A percentile compares a stretch with the other conserved stretches of the same genome.
These are phyloP conservation scores for Mortierella sp. DNA, from an alignment of 371 early-diverging fungal genomes.

Conservation along the genomic window DNA sequence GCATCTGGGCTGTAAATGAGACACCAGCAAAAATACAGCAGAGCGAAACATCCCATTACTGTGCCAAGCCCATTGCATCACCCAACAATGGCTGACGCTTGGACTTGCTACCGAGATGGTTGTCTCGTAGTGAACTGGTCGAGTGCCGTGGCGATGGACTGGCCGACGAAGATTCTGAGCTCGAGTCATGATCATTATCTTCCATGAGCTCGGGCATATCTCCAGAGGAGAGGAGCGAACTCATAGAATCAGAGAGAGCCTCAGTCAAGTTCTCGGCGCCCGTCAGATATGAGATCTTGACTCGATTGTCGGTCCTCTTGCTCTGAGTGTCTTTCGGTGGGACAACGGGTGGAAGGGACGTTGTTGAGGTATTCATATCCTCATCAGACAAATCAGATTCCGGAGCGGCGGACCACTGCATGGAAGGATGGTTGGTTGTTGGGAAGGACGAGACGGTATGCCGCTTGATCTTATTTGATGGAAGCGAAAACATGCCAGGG, in stretches of 20 bases:
- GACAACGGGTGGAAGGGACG: slow-evolving; percentile 5
- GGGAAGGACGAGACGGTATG: slow-evolving; percentile 27
- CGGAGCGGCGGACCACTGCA: slow-evolving; percentile 1
- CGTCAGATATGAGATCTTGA: slow-evolving; percentile 28
- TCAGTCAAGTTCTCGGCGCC: slow-evolving; percentile 27
- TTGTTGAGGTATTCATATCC: neutral
- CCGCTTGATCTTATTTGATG: slow-evolving; percentile 44
- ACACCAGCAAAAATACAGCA: neutral
- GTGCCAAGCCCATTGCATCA: neutral
- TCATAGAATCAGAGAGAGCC: slow-evolving; percentile 42
- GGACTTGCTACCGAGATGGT: neutral
- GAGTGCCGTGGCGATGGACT: slow-evolving; percentile 40
- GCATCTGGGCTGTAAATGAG: neutral
- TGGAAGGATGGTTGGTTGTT: neutral
- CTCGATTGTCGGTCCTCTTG: slow-evolving; percentile 12
- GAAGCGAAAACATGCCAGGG: slow-evolving; percentile 43
- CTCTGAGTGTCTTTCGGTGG: slow-evolving; percentile 29
- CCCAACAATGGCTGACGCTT: slow-evolving; percentile 1
- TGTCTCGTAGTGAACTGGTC: slow-evolving; percentile 22
- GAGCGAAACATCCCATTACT: too few species aligned
- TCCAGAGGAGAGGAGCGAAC: slow-evolving; percentile 28
- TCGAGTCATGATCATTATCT: slow-evolving; percentile 29
- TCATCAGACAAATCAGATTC: slow-evolving; percentile 2
- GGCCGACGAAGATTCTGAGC: slow-evolving; percentile 26
- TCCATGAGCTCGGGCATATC: slow-evolving; percentile 42